A percentile compares a stretch with the other conserved stretches of the same genome.
Conservation (phyloP, 2,329 filamentous ascomycete genomes). For the Aspergillus viridinutans region DNA sequence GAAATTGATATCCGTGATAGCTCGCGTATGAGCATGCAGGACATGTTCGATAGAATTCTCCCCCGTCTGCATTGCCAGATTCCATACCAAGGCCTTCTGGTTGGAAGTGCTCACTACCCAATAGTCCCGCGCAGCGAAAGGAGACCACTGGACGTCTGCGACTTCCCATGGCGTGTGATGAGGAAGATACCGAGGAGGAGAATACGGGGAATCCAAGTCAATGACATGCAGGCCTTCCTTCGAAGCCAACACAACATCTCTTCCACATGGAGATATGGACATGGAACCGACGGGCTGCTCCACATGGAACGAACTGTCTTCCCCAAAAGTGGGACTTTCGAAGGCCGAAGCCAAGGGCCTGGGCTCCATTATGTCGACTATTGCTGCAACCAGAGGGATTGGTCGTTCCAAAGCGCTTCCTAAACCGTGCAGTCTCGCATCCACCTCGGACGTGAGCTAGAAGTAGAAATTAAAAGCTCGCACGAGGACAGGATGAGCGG, state of each 20-base stretch:
- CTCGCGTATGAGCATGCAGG: slow-evolving; percentile 76
- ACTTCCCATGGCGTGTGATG: slow-evolving; percentile 92
- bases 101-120: slow-evolving; percentile 95
- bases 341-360: slow-evolving; percentile 55
- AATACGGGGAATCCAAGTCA: slow-evolving; percentile 85
- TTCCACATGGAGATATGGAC: slow-evolving; percentile 84
- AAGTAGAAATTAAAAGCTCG: background rate
- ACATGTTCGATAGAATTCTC: slow-evolving; percentile 86
- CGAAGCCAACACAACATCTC: slow-evolving; percentile 87
- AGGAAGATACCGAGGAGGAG: slow-evolving; percentile 75
- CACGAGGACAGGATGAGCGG: background rate
- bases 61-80: slow-evolving; percentile 66
- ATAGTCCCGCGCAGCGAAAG: slow-evolving; percentile 81
- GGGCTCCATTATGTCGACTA: slow-evolving; percentile 34
- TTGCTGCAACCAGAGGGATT: slow-evolving; percentile 15
- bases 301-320: slow-evolving; percentile 78
- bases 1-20: slow-evolving; percentile 96
- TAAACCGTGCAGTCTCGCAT: background rate
- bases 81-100: slow-evolving; percentile 92
- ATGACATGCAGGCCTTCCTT: slow-evolving; percentile 87
- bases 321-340: slow-evolving; percentile 83
- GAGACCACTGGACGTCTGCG: slow-evolving; percentile 95
- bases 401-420: slow-evolving; percentile 1
- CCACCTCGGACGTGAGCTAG: background rate
- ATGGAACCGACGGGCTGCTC: slow-evolving; percentile 78